These are phyloP conservation scores for Lasiodiplodia gonubiensis DNA, from an alignment of 2,329 filamentous ascomycete genomes.

Conservation along the genomic window DNA sequence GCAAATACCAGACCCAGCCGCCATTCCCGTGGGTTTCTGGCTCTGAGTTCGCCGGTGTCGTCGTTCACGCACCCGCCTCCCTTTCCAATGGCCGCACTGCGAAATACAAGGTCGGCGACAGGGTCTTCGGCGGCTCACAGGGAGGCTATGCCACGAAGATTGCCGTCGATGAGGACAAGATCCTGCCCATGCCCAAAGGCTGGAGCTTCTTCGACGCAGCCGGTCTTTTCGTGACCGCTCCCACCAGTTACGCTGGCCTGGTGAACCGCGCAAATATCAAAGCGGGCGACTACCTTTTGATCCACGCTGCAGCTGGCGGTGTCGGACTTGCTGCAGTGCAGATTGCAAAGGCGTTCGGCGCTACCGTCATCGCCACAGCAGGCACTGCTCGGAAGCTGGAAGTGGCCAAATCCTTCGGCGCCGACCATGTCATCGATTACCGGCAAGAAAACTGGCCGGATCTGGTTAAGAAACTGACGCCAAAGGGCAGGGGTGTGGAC, in stretches of 20 bases:
- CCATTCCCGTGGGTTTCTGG: conserved; percentile 87
- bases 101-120: conserved; percentile 76
- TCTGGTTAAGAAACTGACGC: conserved; percentile 77
- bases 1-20: conserved; percentile 93
- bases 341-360: conserved; percentile 89
- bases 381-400: conserved; percentile 79
- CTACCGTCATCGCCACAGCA: conserved; percentile 91
- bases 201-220: conserved; percentile 88
- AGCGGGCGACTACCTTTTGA: conserved; percentile 79
- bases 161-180: conserved; percentile 66
- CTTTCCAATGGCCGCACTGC: conserved; percentile 51
- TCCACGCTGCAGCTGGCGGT: conserved; percentile 91
- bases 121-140: conserved; percentile 85
- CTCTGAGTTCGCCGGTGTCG: conserved; percentile 81
- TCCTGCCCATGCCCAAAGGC: conserved; percentile 76
- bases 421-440: conserved; percentile 84
- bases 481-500: conserved; percentile 76
- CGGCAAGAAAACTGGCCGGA: conserved; percentile 66
- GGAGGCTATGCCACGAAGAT: conserved; percentile 85
- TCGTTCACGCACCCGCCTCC: conserved; percentile 69
- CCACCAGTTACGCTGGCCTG: conserved; percentile 84
- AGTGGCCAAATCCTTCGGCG: conserved; percentile 79
- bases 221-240: conserved; percentile 88
- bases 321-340: conserved; percentile 92
- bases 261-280: conserved; percentile 79